Base-by-base conservation (phyloP, 306 rosid genomes). In the Lotus japonicus region DNA sequence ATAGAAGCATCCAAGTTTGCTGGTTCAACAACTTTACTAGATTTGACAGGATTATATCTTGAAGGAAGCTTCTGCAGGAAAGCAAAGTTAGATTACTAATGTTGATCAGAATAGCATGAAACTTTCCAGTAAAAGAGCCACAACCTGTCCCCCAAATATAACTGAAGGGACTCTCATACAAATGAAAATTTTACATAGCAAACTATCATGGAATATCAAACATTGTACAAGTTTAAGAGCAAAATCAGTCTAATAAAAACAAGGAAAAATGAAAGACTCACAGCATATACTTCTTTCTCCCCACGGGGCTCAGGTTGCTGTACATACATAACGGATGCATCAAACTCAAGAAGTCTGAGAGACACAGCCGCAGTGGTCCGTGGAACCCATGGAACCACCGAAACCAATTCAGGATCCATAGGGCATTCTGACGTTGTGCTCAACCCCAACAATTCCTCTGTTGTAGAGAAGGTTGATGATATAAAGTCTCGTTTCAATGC, bases 311-410 rank as follows among this genome's bases (percentile, higher is more conserved):
- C 88, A 52, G 84, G 77, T 74, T 82, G 71, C 9, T 64, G 77
- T 15, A 70, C 33, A 42, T 86, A 88, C 21, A 76, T 44, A 50
- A 88, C 78, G 39, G 97, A 81, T 28, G 86, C 84, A 64, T 94
- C 97, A 9, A 94, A 52, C 83, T 94, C 99, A 38, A 77, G 81
- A 67, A 90, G 84, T 76, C 97, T 82, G 42, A 94, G 75, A 74
- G 85, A 82, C 80, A 88, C 84, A 64, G 99, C 99, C 42, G 97
- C 77, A 57, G 82, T 76, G 49, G 95, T 94, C 79, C 76, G 85
- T 26, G 99, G 99, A 57, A 94, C 78, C 99, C 99, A 94, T 59
- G 99, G 99, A 77, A 94, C 90, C 39, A 84, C 67, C 63, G 80
- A 63, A 70, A 86, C 73, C 5, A 90, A 77, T 23, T 82, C 84